Evolutionary conservation across 179 eudicot genomes (phyloP).

Genomic region (Dionaea muscipula): DNA sequence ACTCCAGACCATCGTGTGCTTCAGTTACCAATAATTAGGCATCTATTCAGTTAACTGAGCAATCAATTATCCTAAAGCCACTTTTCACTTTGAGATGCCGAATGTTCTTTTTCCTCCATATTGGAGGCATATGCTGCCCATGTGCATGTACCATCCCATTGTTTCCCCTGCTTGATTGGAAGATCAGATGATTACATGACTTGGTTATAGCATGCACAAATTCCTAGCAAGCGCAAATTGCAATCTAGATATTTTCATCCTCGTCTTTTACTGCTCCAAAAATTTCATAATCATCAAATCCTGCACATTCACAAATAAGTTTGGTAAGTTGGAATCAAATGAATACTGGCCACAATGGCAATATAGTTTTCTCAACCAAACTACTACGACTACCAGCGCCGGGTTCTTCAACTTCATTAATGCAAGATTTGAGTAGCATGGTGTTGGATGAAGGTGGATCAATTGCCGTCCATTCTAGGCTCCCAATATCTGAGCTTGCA

Average conservation of each 20-base stretch:
- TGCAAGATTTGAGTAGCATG: constrained; percentile 28
- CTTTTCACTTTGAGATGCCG: too few species aligned
- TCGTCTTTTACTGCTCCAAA: constrained; percentile 54
- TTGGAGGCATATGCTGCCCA: too few species aligned
- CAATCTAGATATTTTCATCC: constrained; percentile 38
- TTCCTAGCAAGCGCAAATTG: too few species aligned
- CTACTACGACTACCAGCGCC: constrained; percentile 38
- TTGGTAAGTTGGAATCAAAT: neutral
- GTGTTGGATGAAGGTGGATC: constrained; percentile 47
- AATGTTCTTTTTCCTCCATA: too few species aligned
- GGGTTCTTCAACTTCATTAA: constrained; percentile 52
- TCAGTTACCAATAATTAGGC: too few species aligned
- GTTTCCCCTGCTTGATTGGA: too few species aligned
- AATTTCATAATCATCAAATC: constrained; percentile 70
- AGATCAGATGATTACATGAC: too few species aligned
- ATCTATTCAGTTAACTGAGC: too few species aligned
- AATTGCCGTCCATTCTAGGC: constrained; percentile 60
- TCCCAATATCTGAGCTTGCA: constrained; percentile 31
- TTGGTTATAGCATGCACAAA: too few species aligned
- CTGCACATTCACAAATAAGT: constrained; percentile 22
- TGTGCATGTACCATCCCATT: too few species aligned
- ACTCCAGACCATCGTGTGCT: too few species aligned
- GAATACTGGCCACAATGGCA: neutral
- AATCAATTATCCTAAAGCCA: too few species aligned
- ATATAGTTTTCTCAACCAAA: neutral